Base-by-base conservation (phyloP, 805 yeast species). In the Phaffomyces thermotolerans region DNA sequence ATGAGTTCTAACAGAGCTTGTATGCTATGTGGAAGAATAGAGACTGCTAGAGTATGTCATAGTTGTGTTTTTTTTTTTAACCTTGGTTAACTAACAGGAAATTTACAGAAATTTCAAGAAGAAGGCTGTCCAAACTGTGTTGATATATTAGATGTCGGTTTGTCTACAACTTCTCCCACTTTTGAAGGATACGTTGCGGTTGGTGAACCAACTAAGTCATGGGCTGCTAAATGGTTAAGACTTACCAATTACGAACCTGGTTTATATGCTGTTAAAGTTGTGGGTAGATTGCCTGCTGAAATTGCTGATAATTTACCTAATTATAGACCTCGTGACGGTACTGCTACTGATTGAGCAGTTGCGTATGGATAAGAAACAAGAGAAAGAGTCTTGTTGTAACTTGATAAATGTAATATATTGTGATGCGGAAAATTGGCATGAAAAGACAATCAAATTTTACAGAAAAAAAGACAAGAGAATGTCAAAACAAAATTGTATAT, bases 101-200 rank as follows among this genome's bases (percentile, higher is more conserved):
- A 14, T 20, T 18, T 8, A 8, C 45, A 67, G 74, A 75, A 73
- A 56, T 93, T 93, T 62, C 78, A 84, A 40, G 81, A 80, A 45
- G 78, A 78, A 17, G 98, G 98, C 7, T 91, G 99, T 65, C 98
- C 99, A 13, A 91, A 91, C 71, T 91, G 99, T 67, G 98, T 88
- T 57, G 80, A 90, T 42, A 78, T 91, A 25, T 73, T 91, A 56
- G 89, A 84, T 52, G 81, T 81, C 47, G 96, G 93, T 56, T 95
- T 89, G 41, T 79, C 84, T 17, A 77, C 87, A 32, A 93, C 98
- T 6, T 88, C 96, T 17, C 98, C 98, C 34, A 79, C 96, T 0
- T 91, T 89, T 60, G 99, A 91, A 68, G 99, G 99, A 0, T 69
- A 86, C 30, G 95, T 91, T 6, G 96, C 97, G 3, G 72, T 88